Conservation (phyloP, 345 rosid genomes). For the Euphorbia pulcherrima region DNA sequence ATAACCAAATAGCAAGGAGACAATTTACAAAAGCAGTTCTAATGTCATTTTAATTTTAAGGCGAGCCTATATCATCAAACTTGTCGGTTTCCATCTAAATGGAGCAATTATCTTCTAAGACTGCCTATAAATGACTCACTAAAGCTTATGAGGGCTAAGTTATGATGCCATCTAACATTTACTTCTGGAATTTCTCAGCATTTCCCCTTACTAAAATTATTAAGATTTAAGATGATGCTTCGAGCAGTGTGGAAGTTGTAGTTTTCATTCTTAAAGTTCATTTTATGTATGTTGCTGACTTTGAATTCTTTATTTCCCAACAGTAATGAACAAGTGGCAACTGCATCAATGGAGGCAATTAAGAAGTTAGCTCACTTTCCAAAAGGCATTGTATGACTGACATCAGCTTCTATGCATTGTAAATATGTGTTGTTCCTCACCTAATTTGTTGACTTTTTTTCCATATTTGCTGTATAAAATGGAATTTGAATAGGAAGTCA, state of each 20-base stretch:
- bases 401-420: slow-evolving; percentile 9
- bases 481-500: slow-evolving; percentile 45
- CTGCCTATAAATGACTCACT: neutral
- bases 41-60: neutral
- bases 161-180: neutral
- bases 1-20: neutral
- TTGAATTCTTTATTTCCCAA: slow-evolving; percentile 16
- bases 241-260: neutral
- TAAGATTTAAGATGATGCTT: too few relatives aligned
- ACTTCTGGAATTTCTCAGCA: neutral
- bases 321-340: slow-evolving; percentile 73
- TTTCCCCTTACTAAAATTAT: neutral
- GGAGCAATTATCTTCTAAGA: neutral
- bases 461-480: slow-evolving; percentile 8
- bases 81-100: neutral
- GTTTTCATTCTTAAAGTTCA: neutral
- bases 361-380: slow-evolving; percentile 56
- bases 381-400: slow-evolving; percentile 55
- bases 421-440: neutral
- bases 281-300: neutral
- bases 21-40: neutral
- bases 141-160: neutral
- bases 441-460: neutral
- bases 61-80: neutral
- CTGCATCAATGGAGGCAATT: slow-evolving; percentile 67